These are phyloP conservation scores for Kodamaea restingae DNA, from an alignment of 805 yeast species.

Conservation along the genomic window DNA sequence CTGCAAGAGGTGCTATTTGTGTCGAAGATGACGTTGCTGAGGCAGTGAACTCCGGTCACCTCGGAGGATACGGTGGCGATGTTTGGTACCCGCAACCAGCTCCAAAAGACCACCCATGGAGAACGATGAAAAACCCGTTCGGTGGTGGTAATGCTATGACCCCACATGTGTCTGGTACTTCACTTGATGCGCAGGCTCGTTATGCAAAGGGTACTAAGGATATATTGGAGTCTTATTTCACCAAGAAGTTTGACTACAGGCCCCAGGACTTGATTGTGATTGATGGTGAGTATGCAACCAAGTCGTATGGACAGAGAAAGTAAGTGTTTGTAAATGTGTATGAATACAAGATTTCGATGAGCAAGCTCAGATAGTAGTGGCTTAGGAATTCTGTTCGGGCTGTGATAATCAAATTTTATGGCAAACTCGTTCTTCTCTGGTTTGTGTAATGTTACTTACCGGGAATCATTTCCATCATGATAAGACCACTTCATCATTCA, in stretches of 20 bases:
- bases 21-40: slow-evolving; percentile 71
- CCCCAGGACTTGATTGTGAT: slow-evolving; percentile 73
- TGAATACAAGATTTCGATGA: too few relatives aligned
- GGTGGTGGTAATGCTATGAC: slow-evolving; percentile 84
- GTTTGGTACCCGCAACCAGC: slow-evolving; percentile 88
- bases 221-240: slow-evolving; percentile 60
- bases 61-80: slow-evolving; percentile 81
- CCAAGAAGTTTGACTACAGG: slow-evolving; percentile 61
- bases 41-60: slow-evolving; percentile 63
- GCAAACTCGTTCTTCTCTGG: too few relatives aligned
- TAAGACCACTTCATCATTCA: too few relatives aligned
- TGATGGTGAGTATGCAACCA: slow-evolving; percentile 69
- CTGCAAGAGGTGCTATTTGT: slow-evolving; percentile 60
- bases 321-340: too few relatives aligned
- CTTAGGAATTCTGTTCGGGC: too few relatives aligned
- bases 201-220: slow-evolving; percentile 66
- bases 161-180: slow-evolving; percentile 76
- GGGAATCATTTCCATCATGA: too few relatives aligned
- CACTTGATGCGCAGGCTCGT: slow-evolving; percentile 74
- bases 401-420: too few relatives aligned
- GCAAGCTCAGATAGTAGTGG: too few relatives aligned
- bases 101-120: slow-evolving; percentile 74
- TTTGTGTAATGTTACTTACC: too few relatives aligned
- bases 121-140: slow-evolving; percentile 57
- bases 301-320: slow-evolving; percentile 56